Percentiles rank a stretch among this genome's conserved stretches.
phyloP scores from a whole-genome alignment of 352 stramenopile species.

The Paralagenidium karlingii region DNA sequence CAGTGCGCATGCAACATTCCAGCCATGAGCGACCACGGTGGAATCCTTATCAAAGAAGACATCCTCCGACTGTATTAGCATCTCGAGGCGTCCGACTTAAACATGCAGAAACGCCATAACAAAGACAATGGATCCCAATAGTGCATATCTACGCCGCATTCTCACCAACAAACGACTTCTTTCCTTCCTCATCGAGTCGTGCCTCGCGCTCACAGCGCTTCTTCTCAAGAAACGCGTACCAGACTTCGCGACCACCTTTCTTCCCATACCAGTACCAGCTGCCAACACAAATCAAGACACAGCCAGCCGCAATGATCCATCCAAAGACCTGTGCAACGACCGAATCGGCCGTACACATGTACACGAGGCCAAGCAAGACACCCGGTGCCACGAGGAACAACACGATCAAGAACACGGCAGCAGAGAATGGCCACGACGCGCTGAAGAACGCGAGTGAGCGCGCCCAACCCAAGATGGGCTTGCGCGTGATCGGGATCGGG shows the following conservation, averaged over 20 bases:
- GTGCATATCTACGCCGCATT: too few species aligned
- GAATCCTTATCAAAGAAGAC: too few species aligned
- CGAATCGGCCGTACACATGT: constrained; percentile 33
- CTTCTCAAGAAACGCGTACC: constrained; percentile 3
- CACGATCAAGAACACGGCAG: constrained; percentile 33
- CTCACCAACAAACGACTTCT: too few species aligned
- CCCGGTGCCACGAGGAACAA: constrained; percentile 34
- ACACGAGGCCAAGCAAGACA: constrained; percentile 29
- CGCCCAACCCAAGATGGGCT: constrained; percentile 60
- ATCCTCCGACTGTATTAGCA: too few species aligned
- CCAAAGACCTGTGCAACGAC: constrained; percentile 15
- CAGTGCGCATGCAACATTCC: too few species aligned
- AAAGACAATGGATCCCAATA: too few species aligned
- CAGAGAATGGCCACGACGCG: constrained; percentile 34
- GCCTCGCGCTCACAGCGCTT: constrained; percentile 1
- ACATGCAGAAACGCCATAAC: too few species aligned
- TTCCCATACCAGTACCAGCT: constrained; percentile 24
- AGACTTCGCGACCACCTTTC: constrained; percentile 12
- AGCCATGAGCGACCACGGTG: too few species aligned
- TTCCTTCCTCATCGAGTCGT: not conserved
- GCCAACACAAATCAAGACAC: constrained; percentile 4
- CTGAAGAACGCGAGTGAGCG: constrained; percentile 51
- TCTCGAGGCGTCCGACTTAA: too few species aligned
- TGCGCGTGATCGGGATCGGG: constrained; percentile 77
- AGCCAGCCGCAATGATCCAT: constrained; percentile 15